These are phyloP conservation scores for Plasmodium berghei DNA, from an alignment of 169 alveolate genomes.

Conservation along the genomic window DNA sequence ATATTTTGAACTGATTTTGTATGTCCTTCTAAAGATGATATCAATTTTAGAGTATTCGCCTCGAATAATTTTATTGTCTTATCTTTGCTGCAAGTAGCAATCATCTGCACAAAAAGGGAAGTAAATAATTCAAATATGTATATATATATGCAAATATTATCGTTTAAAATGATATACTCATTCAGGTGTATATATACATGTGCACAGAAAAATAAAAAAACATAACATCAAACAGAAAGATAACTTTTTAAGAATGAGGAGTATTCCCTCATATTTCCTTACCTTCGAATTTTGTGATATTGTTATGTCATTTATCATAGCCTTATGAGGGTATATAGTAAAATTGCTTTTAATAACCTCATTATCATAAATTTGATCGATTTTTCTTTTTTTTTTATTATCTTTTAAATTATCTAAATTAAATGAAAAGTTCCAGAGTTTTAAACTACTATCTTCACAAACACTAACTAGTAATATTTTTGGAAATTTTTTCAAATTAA, in stretches of 20 bases:
- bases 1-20: conserved; percentile 65
- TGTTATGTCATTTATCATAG: conserved; percentile 57
- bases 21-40: conserved; percentile 67
- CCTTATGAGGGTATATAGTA: conserved; percentile 66
- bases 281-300: conserved; percentile 61
- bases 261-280: not conserved
- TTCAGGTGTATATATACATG: not conserved
- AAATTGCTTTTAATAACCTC: conserved; percentile 38
- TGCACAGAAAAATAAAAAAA: not conserved
- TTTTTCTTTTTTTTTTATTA: conserved; percentile 41
- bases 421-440: conserved; percentile 44
- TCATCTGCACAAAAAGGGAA: conserved; percentile 13
- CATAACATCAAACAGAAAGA: not conserved
- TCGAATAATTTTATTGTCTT: conserved; percentile 68
- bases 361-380: conserved; percentile 33
- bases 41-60: conserved; percentile 22
- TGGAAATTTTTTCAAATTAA: conserved; percentile 53
- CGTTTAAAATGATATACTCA: not conserved
- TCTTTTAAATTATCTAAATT: conserved; percentile 12
- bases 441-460: conserved; percentile 74
- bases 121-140: not conserved
- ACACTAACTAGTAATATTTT: conserved; percentile 52
- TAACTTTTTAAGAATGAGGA: not conserved
- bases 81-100: conserved; percentile 75
- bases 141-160: not conserved